phyloP scores from a whole-genome alignment of 108 stramenopile species.

The Pseudonitzschia delicatissima region DNA sequence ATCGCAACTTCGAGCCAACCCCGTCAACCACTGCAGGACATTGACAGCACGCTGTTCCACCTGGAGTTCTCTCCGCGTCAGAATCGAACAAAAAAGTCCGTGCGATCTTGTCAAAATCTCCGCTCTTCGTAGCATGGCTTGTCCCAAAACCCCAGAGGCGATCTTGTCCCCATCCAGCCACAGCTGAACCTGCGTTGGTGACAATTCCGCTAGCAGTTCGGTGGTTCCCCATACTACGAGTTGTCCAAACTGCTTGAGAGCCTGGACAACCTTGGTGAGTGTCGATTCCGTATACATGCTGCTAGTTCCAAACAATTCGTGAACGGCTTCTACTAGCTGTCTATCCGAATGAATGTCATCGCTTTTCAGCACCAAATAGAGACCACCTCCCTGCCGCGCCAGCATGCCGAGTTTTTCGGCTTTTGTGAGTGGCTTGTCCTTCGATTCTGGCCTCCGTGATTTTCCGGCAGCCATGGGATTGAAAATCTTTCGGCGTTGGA shows the following conservation, averaged over 20 bases:
- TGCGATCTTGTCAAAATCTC: conserved; percentile 35
- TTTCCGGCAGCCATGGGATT: conserved; percentile 7
- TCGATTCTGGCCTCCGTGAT: conserved; percentile 1
- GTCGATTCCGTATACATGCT: conserved; percentile 54
- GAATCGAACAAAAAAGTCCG: conserved; percentile 62
- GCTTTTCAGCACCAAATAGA: conserved; percentile 69
- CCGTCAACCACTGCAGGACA: conserved; percentile 62
- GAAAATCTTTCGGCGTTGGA: conserved; percentile 3
- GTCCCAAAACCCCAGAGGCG: conserved; percentile 55
- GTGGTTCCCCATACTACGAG: conserved; percentile 80
- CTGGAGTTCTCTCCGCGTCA: conserved; percentile 59
- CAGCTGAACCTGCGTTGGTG: conserved; percentile 42
- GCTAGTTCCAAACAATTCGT: conserved; percentile 47
- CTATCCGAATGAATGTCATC: conserved; percentile 66
- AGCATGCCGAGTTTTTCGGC: conserved; percentile 59
- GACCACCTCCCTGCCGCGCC: conserved; percentile 59
- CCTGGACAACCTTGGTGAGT: conserved; percentile 48
- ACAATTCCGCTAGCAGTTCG: conserved; percentile 67
- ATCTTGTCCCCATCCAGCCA: conserved; percentile 77
- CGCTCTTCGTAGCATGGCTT: conserved; percentile 61
- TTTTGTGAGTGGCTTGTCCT: conserved; percentile 19
- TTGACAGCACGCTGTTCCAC: conserved; percentile 70
- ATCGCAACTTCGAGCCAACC: conserved; percentile 68
- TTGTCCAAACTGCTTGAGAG: conserved; percentile 65
- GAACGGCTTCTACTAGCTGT: conserved; percentile 53